Percentiles rank a stretch among this genome's conserved stretches.
Evolutionary conservation across 1,284 basidiomycete species (phyloP).

Genomic region (Leccinum griseonigrum): DNA sequence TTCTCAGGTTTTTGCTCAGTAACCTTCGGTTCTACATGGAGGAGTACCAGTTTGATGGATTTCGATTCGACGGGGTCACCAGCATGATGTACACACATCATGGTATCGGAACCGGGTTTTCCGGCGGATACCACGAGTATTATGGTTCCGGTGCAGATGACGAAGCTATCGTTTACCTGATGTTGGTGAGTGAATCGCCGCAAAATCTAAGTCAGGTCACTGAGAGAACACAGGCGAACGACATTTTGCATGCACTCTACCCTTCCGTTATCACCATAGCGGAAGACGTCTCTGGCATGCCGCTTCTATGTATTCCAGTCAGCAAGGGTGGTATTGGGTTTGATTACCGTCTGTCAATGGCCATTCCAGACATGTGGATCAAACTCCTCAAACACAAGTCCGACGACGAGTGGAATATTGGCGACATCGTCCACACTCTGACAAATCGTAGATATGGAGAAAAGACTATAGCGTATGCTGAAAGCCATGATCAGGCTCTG

Average conservation of each 20-base stretch:
- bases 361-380: conserved; percentile 99
- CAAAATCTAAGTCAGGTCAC: background rate
- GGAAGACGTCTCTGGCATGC: conserved; percentile 99
- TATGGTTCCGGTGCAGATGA: conserved; percentile 85
- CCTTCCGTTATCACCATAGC: conserved; percentile 88
- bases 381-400: conserved; percentile 92
- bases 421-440: conserved; percentile 85
- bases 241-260: conserved; percentile 81
- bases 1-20: conserved; percentile 90
- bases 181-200: conserved; percentile 70
- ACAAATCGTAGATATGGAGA: conserved; percentile 89
- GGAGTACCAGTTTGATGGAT: conserved; percentile 94
- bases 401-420: conserved; percentile 90
- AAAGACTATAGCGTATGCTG: conserved; percentile 92
- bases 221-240: conserved; percentile 74
- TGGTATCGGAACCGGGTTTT: conserved; percentile 96
- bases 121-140: conserved; percentile 97
- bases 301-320: conserved; percentile 83
- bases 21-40: conserved; percentile 97
- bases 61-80: conserved; percentile 97
- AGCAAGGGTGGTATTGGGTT: conserved; percentile 90
- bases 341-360: conserved; percentile 98
- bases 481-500: conserved; percentile 96
- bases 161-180: conserved; percentile 92
- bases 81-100: conserved; percentile 99